A percentile compares a stretch with the other conserved stretches of the same genome.
Evolutionary conservation across 164 flowering plant genomes (phyloP).

Genomic region (Macadamia integrifolia): DNA sequence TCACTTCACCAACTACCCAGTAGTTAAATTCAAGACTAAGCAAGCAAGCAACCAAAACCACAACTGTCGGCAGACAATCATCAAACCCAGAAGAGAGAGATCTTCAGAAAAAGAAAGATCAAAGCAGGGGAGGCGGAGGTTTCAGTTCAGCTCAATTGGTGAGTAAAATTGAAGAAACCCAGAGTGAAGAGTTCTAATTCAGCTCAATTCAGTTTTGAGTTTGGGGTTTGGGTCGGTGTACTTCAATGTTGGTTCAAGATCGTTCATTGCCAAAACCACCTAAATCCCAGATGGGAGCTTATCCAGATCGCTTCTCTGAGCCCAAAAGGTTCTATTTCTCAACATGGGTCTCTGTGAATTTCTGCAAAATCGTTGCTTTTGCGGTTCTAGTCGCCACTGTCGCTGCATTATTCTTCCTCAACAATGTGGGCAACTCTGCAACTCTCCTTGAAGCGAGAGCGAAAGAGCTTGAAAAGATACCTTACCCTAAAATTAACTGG

Average conservation of each 20-base stretch:
- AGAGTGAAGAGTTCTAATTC: not conserved
- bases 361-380: constrained; percentile 53
- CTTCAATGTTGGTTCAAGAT: constrained; percentile 76
- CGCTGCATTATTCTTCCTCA: constrained; percentile 72
- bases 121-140: not conserved
- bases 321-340: constrained; percentile 66
- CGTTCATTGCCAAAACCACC: constrained; percentile 45
- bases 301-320: constrained; percentile 35
- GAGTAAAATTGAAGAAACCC: not conserved
- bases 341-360: constrained; percentile 71
- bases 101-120: not conserved
- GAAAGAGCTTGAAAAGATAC: constrained; percentile 26
- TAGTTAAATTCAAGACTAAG: not conserved
- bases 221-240: not conserved
- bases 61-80: constrained; percentile 15
- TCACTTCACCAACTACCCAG: not conserved
- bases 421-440: constrained; percentile 61
- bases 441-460: constrained; percentile 54
- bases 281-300: constrained; percentile 28
- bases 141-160: not conserved
- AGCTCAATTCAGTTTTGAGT: not conserved
- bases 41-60: not conserved
- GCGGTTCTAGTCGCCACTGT: constrained; percentile 48
- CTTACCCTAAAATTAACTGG: constrained; percentile 50
- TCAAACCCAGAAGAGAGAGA: not conserved